phyloP scores from a whole-genome alignment of 352 stramenopile genomes.

The Phytophthora boehmeriae region DNA sequence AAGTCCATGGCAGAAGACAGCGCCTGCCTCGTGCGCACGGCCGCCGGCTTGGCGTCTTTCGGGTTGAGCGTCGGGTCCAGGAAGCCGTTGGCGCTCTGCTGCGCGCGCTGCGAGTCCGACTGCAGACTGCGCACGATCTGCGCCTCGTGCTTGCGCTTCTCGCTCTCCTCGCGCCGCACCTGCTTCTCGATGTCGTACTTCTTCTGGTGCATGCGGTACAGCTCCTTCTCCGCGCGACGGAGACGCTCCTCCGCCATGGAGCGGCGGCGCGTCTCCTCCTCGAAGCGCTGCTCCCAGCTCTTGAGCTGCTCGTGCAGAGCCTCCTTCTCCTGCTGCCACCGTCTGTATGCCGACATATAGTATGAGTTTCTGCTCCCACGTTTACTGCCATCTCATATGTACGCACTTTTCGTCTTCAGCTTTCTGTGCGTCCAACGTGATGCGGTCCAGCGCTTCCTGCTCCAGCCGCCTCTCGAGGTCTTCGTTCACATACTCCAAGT shows the following conservation, averaged over 20 bases:
- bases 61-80: constrained; percentile 82
- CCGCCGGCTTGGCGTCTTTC: constrained; percentile 77
- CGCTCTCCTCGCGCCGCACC: constrained; percentile 81
- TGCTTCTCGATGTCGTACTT: constrained; percentile 90
- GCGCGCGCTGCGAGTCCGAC: constrained; percentile 64
- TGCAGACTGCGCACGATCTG: constrained; percentile 84
- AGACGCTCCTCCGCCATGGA: constrained; percentile 81
- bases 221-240: constrained; percentile 82
- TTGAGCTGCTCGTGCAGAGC: constrained; percentile 64
- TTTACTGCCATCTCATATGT: too few species aligned
- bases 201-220: constrained; percentile 91
- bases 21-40: constrained; percentile 78
- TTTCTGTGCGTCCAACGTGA: constrained; percentile 82
- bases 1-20: constrained; percentile 89
- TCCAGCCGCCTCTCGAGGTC: constrained; percentile 84
- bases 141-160: constrained; percentile 87
- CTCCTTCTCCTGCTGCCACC: constrained; percentile 70
- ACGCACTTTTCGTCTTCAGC: constrained; percentile 82
- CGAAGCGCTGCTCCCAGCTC: constrained; percentile 76
- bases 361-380: too few species aligned
- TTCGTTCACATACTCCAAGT: constrained; percentile 89
- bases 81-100: constrained; percentile 41
- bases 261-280: constrained; percentile 75
- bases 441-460: constrained; percentile 84
- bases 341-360: constrained; percentile 32